Percentiles rank a stretch among this genome's conserved stretches.
These are phyloP conservation scores for Sanguinoderma infundibulare DNA, from an alignment of 1,284 basidiomycete species.

Conservation along the genomic window DNA sequence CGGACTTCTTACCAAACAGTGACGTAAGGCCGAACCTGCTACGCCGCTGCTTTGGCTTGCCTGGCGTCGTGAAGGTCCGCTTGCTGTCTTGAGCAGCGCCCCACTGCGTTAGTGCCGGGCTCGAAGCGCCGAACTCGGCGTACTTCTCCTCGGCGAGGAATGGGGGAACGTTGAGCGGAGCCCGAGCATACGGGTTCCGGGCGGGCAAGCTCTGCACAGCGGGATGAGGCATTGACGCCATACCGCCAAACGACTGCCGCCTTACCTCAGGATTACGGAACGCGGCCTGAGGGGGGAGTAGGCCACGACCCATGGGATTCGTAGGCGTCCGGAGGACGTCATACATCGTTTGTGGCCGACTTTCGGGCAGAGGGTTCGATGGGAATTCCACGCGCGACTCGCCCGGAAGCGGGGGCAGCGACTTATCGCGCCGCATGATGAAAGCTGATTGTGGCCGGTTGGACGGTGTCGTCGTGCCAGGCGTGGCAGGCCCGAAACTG, in stretches of 20 bases:
- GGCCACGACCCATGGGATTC: conserved; percentile 45
- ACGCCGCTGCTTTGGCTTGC: conserved; percentile 50
- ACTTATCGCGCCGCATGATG: conserved; percentile 65
- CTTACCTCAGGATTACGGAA: conserved; percentile 61
- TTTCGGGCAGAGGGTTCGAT: conserved; percentile 41
- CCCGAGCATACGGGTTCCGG: conserved; percentile 23
- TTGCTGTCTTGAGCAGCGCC: conserved; percentile 50
- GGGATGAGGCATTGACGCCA: conserved; percentile 57
- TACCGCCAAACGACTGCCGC: conserved; percentile 76
- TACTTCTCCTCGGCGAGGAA: conserved; percentile 46
- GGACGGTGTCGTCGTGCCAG: conserved; percentile 34
- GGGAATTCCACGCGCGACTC: conserved; percentile 48
- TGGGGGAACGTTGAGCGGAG: conserved; percentile 36
- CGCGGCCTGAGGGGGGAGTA: conserved; percentile 63
- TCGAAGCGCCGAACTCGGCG: conserved; percentile 71
- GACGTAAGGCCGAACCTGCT: conserved; percentile 66
- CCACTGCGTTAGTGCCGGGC: conserved; percentile 60
- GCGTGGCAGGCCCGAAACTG: conserved; percentile 35
- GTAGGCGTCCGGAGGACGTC: conserved; percentile 52
- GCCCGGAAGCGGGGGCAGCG: conserved; percentile 73
- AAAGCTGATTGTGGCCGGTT: conserved; percentile 39
- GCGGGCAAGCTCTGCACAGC: conserved; percentile 51
- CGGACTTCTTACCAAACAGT: conserved; percentile 35
- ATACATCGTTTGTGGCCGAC: conserved; percentile 69
- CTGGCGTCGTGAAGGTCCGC: conserved; percentile 30